phyloP scores from a whole-genome alignment of 805 yeast genomes.

The Dipodascus albidus region DNA sequence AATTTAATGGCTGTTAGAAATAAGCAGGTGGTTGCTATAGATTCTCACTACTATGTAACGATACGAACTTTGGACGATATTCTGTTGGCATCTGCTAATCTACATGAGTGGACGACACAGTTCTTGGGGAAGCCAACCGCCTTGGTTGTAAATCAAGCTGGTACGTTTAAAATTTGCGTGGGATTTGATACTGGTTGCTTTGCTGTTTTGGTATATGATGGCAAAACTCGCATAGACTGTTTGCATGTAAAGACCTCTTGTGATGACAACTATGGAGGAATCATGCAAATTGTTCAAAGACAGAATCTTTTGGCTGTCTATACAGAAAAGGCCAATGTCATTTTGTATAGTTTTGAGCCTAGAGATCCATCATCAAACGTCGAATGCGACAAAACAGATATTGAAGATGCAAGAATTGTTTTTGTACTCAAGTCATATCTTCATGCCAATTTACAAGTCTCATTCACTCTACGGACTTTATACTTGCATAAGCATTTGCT shows the following conservation, averaged over 20 bases:
- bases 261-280: not conserved
- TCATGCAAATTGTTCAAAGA: not conserved
- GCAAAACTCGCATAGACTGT: not conserved
- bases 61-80: not conserved
- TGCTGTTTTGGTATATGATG: not conserved
- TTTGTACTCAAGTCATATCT: not conserved
- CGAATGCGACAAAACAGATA: not conserved
- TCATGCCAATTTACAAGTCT: not conserved
- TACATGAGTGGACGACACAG: not conserved
- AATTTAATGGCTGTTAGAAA: conserved; percentile 1
- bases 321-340: not conserved
- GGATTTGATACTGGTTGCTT: not conserved
- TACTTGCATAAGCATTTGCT: not conserved
- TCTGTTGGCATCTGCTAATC: not conserved
- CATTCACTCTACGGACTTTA: not conserved
- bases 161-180: not conserved
- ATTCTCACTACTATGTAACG: not conserved
- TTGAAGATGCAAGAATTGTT: not conserved
- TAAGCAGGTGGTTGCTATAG: conserved; percentile 3
- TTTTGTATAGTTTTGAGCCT: not conserved
- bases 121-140: not conserved
- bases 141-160: not conserved
- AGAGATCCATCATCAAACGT: not conserved
- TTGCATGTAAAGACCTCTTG: not conserved
- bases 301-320: not conserved